Percentiles rank a stretch among this genome's conserved stretches.
These are phyloP conservation scores for Acanthochlamys bracteata DNA, from an alignment of 106 monocot genomes.

Conservation along the genomic window DNA sequence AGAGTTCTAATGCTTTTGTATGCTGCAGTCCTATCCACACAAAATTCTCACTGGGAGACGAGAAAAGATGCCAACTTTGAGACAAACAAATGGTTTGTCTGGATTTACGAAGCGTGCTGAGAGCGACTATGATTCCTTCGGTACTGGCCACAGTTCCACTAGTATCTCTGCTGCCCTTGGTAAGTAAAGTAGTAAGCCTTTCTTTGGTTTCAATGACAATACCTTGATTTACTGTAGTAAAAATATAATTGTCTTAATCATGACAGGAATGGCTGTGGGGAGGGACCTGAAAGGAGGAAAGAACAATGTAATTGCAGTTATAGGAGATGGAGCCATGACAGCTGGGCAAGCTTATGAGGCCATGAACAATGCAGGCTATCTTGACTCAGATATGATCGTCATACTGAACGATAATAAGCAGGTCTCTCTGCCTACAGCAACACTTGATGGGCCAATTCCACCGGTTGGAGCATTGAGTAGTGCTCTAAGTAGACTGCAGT, in stretches of 20 bases:
- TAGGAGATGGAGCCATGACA: constrained; percentile 90
- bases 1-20: too few relatives aligned
- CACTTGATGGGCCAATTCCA: constrained; percentile 64
- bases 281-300: constrained; percentile 69
- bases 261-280: constrained; percentile 75
- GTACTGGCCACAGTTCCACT: constrained; percentile 83
- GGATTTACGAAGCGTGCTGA: constrained; percentile 87
- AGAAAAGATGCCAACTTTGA: constrained; percentile 66
- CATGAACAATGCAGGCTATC: constrained; percentile 78
- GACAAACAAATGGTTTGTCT: constrained; percentile 74
- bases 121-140: constrained; percentile 83
- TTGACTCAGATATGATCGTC: constrained; percentile 74
- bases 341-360: constrained; percentile 95
- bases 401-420: constrained; percentile 82
- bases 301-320: constrained; percentile 81
- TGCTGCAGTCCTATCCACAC: constrained; percentile 66
- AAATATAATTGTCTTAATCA: background rate
- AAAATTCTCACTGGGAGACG: constrained; percentile 88
- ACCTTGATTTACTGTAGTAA: background rate
- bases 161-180: constrained; percentile 92
- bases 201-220: background rate
- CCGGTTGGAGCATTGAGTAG: constrained; percentile 81
- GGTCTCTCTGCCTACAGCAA: constrained; percentile 83
- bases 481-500: constrained; percentile 67
- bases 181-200: background rate